phyloP scores from a whole-genome alignment of 768 basidiomycete genomes.

The Calvatia gigantea region DNA sequence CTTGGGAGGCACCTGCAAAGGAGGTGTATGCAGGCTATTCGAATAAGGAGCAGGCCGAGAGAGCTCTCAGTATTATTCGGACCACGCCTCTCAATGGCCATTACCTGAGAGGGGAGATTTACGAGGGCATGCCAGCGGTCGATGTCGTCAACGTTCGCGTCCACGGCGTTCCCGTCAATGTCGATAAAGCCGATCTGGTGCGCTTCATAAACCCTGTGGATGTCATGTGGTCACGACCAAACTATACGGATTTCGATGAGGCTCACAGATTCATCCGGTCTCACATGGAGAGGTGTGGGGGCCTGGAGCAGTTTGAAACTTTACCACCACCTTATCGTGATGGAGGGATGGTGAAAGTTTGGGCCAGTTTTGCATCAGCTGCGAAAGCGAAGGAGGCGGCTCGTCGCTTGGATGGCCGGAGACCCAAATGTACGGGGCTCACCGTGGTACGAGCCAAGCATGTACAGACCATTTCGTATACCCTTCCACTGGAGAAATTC shows the following conservation, averaged over 20 bases:
- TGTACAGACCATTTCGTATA: conserved; percentile 47
- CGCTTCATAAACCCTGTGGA: conserved; percentile 45
- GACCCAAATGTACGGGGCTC: conserved; percentile 41
- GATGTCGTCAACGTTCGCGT: conserved; percentile 62
- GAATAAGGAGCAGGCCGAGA: conserved; percentile 42
- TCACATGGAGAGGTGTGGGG: conserved; percentile 19
- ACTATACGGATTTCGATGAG: conserved; percentile 33
- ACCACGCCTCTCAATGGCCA: conserved; percentile 33
- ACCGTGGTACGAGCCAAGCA: conserved; percentile 50
- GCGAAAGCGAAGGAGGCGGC: conserved; percentile 51
- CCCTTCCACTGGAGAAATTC: conserved; percentile 35
- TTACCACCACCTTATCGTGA: conserved; percentile 46
- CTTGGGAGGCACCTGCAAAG: conserved; percentile 56
- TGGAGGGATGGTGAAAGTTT: conserved; percentile 46
- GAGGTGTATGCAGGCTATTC: conserved; percentile 64
- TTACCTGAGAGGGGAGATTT: conserved; percentile 43
- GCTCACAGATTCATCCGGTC: conserved; percentile 33
- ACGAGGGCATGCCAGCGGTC: conserved; percentile 57
- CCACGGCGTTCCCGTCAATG: conserved; percentile 44
- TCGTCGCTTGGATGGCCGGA: conserved; percentile 41
- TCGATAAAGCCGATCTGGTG: conserved; percentile 36
- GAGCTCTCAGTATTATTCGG: conserved; percentile 43
- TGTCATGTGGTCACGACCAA: conserved; percentile 49
- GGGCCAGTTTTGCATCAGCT: conserved; percentile 52
- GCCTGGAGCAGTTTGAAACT: conserved; percentile 30